phyloP scores from a whole-genome alignment of 805 yeast species.

The Hanseniaspora meyeri region DNA sequence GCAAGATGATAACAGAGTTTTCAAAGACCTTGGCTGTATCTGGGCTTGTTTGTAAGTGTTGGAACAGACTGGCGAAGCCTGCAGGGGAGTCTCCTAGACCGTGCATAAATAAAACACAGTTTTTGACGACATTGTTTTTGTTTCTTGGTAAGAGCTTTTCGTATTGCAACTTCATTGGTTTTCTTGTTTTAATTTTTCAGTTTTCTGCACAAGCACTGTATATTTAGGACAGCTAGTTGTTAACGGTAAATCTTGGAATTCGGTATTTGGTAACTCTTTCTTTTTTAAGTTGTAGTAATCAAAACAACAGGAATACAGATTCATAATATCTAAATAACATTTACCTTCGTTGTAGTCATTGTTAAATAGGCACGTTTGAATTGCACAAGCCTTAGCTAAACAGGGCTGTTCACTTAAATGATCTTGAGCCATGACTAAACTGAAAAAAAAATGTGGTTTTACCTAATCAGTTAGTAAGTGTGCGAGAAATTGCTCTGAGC shows the following conservation, averaged over 20 bases:
- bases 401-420: conserved; percentile 35
- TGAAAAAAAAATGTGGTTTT: too few relatives aligned
- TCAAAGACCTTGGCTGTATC: conserved; percentile 30
- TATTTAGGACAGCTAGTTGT: conserved; percentile 12
- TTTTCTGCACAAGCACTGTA: neutral
- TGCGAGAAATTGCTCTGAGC: too few relatives aligned
- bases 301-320: conserved; percentile 63
- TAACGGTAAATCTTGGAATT: neutral
- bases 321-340: conserved; percentile 58
- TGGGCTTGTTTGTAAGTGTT: conserved; percentile 33
- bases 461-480: too few relatives aligned
- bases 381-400: conserved; percentile 69
- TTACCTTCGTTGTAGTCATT: conserved; percentile 59
- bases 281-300: conserved; percentile 38
- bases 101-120: conserved; percentile 55
- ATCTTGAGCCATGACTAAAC: neutral
- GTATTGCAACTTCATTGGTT: conserved; percentile 3
- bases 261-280: neutral
- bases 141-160: conserved; percentile 3
- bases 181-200: conserved; percentile 4
- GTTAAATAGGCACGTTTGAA: conserved; percentile 61
- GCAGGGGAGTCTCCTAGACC: conserved; percentile 86
- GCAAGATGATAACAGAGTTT: conserved; percentile 67
- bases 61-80: conserved; percentile 81
- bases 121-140: neutral